These are phyloP conservation scores for Aspergillus ostianus DNA, from an alignment of 495 filamentous ascomycete genomes.

Conservation along the genomic window DNA sequence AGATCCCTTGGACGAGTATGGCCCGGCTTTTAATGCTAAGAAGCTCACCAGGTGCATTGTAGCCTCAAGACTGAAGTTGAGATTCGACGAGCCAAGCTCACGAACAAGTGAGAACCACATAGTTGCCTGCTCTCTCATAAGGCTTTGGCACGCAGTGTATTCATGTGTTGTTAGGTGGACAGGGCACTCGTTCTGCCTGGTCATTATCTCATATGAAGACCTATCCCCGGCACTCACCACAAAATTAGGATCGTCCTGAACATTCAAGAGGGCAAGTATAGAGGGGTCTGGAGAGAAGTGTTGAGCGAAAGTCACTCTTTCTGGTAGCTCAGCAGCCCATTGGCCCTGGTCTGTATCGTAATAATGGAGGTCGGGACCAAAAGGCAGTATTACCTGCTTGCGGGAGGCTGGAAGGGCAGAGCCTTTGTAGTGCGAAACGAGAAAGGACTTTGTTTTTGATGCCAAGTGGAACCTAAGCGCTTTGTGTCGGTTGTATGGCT, in stretches of 20 bases:
- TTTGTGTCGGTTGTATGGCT: neutral
- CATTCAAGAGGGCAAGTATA: neutral
- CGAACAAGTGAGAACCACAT: constrained; percentile 51
- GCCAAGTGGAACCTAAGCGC: constrained; percentile 18
- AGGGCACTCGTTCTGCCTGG: constrained; percentile 41
- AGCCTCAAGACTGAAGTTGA: constrained; percentile 45
- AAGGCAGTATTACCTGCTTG: neutral
- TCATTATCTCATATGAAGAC: constrained; percentile 36
- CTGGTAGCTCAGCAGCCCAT: neutral
- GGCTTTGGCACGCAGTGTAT: constrained; percentile 41
- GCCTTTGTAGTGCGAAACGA: constrained; percentile 34
- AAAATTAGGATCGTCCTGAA: neutral
- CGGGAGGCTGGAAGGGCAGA: neutral
- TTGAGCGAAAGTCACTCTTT: neutral
- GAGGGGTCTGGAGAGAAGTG: neutral
- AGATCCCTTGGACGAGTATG: constrained; percentile 3
- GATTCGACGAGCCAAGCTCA: constrained; percentile 43
- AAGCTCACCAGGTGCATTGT: constrained; percentile 44
- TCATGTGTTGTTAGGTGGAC: constrained; percentile 44
- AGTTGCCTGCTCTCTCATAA: constrained; percentile 23
- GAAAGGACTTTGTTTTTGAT: constrained; percentile 43
- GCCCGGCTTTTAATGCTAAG: constrained; percentile 45
- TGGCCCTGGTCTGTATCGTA: neutral
- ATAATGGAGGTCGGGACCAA: neutral
- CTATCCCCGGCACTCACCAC: constrained; percentile 7